Evolutionary conservation across 352 stramenopile genomes (phyloP).

Genomic region (Albugo candida): DNA sequence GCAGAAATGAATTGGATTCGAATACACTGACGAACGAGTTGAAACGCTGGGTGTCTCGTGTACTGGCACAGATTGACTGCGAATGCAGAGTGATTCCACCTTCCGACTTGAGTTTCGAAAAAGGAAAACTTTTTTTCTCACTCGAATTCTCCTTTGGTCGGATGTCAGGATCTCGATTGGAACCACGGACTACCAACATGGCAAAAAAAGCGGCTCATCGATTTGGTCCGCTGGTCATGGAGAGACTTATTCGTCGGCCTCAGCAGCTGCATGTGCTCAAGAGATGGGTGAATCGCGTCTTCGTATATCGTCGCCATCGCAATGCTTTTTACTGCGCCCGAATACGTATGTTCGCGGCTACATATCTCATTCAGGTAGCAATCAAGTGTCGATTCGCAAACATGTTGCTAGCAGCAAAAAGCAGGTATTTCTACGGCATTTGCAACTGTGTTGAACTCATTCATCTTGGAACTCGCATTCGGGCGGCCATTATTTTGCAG

Average conservation of each 20-base stretch:
- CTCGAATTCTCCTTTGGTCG: not conserved
- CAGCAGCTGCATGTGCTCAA: not conserved
- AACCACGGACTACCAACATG: not conserved
- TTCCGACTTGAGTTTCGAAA: not conserved
- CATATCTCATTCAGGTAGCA: constrained; percentile 1
- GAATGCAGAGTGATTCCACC: not conserved
- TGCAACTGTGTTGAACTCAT: constrained; percentile 1
- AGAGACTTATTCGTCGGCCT: not conserved
- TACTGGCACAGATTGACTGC: constrained; percentile 5
- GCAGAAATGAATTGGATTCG: not conserved
- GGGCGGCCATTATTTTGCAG: constrained; percentile 4
- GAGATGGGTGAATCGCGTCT: not conserved
- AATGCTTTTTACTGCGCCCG: not conserved
- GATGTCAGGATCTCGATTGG: not conserved
- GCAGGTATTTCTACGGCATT: constrained; percentile 3
- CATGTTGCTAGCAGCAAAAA: constrained; percentile 4
- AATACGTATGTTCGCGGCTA: not conserved
- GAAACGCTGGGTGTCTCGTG: constrained; percentile 3
- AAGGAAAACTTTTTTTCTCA: not conserved
- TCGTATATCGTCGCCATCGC: not conserved
- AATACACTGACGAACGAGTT: not conserved
- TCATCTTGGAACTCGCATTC: constrained; percentile 1
- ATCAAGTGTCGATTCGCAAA: constrained; percentile 3
- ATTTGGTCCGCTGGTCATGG: not conserved
- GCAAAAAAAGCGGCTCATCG: not conserved